These are phyloP conservation scores for Hypoxylon lenormandii DNA, from an alignment of 495 filamentous ascomycete genomes.

Conservation along the genomic window DNA sequence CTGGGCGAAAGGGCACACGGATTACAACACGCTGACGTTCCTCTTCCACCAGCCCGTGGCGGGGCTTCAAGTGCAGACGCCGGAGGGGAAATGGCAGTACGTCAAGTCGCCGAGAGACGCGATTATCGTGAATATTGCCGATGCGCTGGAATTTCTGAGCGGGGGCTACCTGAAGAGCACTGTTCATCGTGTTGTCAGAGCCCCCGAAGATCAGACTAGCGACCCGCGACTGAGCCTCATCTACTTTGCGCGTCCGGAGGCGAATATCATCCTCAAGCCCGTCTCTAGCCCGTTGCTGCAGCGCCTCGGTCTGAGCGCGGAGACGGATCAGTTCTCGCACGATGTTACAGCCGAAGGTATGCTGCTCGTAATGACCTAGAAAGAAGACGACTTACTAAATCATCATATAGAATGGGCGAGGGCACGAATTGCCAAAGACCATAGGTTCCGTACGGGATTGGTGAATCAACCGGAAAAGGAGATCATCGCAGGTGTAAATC, in stretches of 20 bases:
- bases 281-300: conserved; percentile 61
- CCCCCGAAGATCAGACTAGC: conserved; percentile 61
- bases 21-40: conserved; percentile 66
- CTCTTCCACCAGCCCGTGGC: conserved; percentile 69
- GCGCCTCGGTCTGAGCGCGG: conserved; percentile 59
- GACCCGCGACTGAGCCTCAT: conserved; percentile 63
- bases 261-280: conserved; percentile 58
- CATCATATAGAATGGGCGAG: conserved; percentile 43
- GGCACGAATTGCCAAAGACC: conserved; percentile 53
- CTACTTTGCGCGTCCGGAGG: conserved; percentile 60
- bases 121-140: conserved; percentile 65
- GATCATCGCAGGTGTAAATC: conserved; percentile 51
- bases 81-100: conserved; percentile 57
- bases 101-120: conserved; percentile 62
- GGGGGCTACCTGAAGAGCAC: conserved; percentile 65
- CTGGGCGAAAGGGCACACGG: conserved; percentile 65
- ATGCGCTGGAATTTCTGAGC: conserved; percentile 63
- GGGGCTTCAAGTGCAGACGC: conserved; percentile 62
- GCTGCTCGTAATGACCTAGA: neutral
- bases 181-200: conserved; percentile 64
- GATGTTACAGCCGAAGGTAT: conserved; percentile 51
- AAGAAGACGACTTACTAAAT: conserved; percentile 14
- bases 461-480: conserved; percentile 49
- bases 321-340: conserved; percentile 47
- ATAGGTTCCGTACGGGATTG: conserved; percentile 48